Conservation (phyloP, 345 rosid species). For the Jatropha curcas region DNA sequence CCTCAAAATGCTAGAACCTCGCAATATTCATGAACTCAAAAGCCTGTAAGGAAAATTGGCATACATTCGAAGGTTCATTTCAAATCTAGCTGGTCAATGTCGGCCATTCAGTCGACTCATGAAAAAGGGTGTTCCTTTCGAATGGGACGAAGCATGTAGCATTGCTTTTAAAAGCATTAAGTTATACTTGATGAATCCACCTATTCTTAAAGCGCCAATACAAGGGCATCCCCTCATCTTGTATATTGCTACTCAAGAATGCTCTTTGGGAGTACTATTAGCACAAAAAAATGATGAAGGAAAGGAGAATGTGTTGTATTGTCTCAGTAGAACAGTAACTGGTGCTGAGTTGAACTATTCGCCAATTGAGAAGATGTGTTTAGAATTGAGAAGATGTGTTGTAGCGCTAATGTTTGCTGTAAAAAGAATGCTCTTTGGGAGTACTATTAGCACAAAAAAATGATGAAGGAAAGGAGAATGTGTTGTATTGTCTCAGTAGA, state of each 20-base stretch:
- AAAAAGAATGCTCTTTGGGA: neutral
- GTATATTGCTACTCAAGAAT: neutral
- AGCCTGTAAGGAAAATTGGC: no score
- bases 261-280: neutral
- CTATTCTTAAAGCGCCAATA: no score
- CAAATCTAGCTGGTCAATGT: no score
- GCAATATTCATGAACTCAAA: no score
- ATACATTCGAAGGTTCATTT: no score
- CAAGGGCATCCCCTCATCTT: neutral
- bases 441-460: neutral
- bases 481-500: neutral
- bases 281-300: neutral
- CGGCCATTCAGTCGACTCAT: no score
- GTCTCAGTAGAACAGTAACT: neutral
- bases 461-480: neutral
- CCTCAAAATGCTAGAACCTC: no score
- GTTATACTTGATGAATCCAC: no score
- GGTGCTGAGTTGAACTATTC: neutral
- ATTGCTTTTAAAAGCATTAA: no score
- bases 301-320: neutral
- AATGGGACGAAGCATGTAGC: no score
- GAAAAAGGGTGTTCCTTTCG: no score
- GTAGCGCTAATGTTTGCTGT: neutral
- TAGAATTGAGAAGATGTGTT: neutral
- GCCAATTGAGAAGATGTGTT: no score